Percentiles rank a stretch among this genome's conserved stretches.
phyloP scores from a whole-genome alignment of 2,329 filamentous ascomycete genomes.

The Fusarium cicatricum region DNA sequence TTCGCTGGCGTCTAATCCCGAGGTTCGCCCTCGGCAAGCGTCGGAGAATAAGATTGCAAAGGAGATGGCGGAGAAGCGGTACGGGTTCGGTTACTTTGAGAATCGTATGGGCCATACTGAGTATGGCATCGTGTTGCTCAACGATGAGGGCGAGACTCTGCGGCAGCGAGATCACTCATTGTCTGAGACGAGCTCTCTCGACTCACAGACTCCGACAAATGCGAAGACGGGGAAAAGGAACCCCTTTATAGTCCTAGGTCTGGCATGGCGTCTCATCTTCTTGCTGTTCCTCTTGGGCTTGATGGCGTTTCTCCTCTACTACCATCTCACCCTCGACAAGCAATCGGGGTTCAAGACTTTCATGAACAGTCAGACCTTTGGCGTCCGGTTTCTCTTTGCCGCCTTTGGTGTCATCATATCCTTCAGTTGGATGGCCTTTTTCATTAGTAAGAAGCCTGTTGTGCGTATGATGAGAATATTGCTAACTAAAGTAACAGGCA shows the following conservation, averaged over 20 bases:
- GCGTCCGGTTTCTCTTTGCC: conserved; percentile 55
- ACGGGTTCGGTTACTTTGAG: conserved; percentile 39
- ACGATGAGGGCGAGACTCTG: conserved; percentile 28
- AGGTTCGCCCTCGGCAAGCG: conserved; percentile 29
- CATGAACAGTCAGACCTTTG: conserved; percentile 54
- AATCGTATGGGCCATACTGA: conserved; percentile 32
- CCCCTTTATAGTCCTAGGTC: conserved; percentile 49
- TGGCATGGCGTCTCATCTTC: conserved; percentile 48
- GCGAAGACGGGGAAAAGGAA: conserved; percentile 21
- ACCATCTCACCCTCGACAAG: conserved; percentile 44
- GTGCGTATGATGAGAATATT: fast-evolving
- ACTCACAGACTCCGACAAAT: background rate
- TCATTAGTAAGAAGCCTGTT: conserved; percentile 38
- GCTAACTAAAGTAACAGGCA: conserved; percentile 44
- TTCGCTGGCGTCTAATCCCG: conserved; percentile 37
- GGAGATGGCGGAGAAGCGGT: conserved; percentile 40
- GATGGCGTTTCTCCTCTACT: conserved; percentile 52
- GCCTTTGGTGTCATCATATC: conserved; percentile 52
- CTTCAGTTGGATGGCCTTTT: conserved; percentile 54
- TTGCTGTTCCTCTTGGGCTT: conserved; percentile 47
- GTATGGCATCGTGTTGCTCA: conserved; percentile 39
- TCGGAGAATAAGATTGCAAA: conserved; percentile 36
- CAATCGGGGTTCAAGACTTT: conserved; percentile 47
- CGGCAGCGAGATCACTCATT: background rate
- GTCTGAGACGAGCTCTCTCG: conserved; percentile 35